Conservation (phyloP, 768 basidiomycete species). For the Collybia nuda region DNA sequence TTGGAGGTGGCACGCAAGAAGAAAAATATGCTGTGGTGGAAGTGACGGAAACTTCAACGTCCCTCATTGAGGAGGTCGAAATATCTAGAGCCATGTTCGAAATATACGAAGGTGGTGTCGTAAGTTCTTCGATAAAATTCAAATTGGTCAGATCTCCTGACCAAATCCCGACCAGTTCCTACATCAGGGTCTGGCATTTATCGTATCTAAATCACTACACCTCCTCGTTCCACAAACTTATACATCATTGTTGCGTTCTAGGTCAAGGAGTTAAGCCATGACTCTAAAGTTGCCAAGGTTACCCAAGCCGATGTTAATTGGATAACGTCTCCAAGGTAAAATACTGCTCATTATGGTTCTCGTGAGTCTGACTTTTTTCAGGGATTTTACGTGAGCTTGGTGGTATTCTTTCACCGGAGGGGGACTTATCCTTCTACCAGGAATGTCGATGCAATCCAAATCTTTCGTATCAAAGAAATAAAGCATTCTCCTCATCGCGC, state of each 20-base stretch:
- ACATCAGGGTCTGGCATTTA: constrained; percentile 82
- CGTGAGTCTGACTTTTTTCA: constrained; percentile 19
- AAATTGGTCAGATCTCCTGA: too few species aligned
- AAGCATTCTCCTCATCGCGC: constrained; percentile 51
- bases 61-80: constrained; percentile 80
- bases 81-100: constrained; percentile 84
- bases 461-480: constrained; percentile 70
- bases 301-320: constrained; percentile 79
- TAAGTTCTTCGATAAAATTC: constrained; percentile 26
- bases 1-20: constrained; percentile 62
- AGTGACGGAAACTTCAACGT: constrained; percentile 40
- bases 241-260: constrained; percentile 22
- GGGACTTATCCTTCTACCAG: constrained; percentile 32
- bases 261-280: constrained; percentile 83
- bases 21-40: constrained; percentile 79
- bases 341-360: background rate
- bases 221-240: background rate
- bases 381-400: constrained; percentile 70
- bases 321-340: constrained; percentile 70
- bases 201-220: constrained; percentile 39
- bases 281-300: constrained; percentile 69
- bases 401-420: background rate
- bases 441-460: constrained; percentile 76
- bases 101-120: constrained; percentile 86
- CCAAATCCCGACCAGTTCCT: constrained; percentile 57